Base-by-base conservation (phyloP, 805 yeast genomes). In the Kazachstania africana region DNA sequence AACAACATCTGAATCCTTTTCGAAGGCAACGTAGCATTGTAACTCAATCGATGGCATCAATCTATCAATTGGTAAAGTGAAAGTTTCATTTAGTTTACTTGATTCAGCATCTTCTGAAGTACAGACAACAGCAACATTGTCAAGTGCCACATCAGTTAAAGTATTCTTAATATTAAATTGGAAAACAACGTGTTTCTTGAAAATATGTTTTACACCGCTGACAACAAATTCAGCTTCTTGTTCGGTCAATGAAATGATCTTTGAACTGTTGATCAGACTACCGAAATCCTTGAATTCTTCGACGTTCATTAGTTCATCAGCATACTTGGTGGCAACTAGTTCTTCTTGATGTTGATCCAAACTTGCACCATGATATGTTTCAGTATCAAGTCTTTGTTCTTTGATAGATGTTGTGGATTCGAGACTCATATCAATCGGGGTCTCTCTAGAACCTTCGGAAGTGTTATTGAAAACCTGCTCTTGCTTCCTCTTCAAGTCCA, bases 221-320 rank as follows among this genome's bases (percentile, higher is more conserved):
- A 91, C 94, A 27, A 84, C 87, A 55, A 85, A 84, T 60, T 91
- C 98, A 38, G 93, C 84, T 55, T 87, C 97, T 37, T 71, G 67
- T 55, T 91, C 98, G 15, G 97, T 87, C 48, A 88, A 71, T 42
- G 78, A 73, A 34, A 72, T 63, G 22, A 65, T 56, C 23, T 60
- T 51, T 2, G 94, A 75, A 6, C 87, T 71, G 59, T 79, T 84
- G 38, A 85, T 63, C 39, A 85, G 65, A 23, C 68, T 56, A 39
- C 97, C 97, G 50, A 76, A 84, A 3, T 61, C 62, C 13, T 72
- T 66, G 46, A 87, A 67, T 50, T 84, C 91, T 16, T 84, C 78
- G 37, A 85, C 71, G 16, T 72, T 64, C 4, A 75, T 58, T 46
- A 88, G 65, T 49, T 73, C 87, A 38, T 75, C 74, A 8, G 78